Base-by-base conservation (phyloP, 1,284 basidiomycete genomes). In the Ceratobasidium sp. region DNA sequence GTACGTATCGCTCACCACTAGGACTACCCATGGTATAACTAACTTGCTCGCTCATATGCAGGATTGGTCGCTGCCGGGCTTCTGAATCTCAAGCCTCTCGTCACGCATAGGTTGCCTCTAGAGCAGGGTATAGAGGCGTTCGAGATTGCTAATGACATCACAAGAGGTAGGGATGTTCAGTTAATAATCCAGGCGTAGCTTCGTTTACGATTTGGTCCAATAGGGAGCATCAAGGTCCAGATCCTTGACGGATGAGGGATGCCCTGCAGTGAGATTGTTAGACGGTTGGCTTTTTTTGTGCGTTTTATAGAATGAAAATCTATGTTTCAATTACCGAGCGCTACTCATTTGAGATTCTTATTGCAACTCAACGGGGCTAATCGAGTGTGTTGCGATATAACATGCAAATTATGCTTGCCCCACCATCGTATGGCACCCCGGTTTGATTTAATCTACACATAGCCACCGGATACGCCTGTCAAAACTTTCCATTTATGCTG, bases 31-130 rank as follows among this genome's bases (percentile, higher is more conserved):
- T 55, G 23, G 14, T 21, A 2, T 26, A 23, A 18, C 43, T 23
- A 26, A 43, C 53, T 67, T 14, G 41, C 14, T 36, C 57, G 41
- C 4, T 2, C 43, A 12, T 32, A 43, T 28, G 41, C 48, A 69
- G 65, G 65, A 23, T 86, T 97, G 46, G 92, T 91, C 41, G 83
- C 90, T 12, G 86, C 86, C 74, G 93, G 93, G 55, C 90, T 91
- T 79, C 87, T 97, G 78, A 85, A 97, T 81, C 84, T 97, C 76
- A 95, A 92, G 81, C 91, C 93, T 14, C 85, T 98, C 46, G 92
- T 97, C 65, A 94, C 95, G 5, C 93, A 96, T 79, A 85, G 90
- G 32, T 96, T 90, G 82, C 79, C 85, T 21, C 90, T 97, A 76
- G 85, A 89, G 52, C 82, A 92, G 48, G 93, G 94, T 26, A 83